Percentiles rank a stretch among this genome's conserved stretches.
These are phyloP conservation scores for Fusarium nisikadoi DNA, from an alignment of 2,329 filamentous ascomycete genomes.

Conservation along the genomic window DNA sequence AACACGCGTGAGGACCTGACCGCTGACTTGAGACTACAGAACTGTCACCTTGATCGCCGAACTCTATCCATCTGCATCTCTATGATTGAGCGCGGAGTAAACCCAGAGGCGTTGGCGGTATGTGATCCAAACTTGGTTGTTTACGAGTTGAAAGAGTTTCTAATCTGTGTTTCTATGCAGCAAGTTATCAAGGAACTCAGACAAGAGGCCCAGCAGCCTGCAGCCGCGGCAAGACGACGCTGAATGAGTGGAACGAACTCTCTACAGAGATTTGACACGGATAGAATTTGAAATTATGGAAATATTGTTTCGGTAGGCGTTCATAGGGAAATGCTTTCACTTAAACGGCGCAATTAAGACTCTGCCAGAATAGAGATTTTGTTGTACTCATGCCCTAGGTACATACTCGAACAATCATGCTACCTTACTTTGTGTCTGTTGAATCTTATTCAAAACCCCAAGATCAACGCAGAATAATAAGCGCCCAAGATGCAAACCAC, in stretches of 20 bases:
- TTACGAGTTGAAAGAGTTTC: background rate
- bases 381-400: constrained; percentile 1
- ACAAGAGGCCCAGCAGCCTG: constrained; percentile 62
- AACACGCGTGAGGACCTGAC: background rate
- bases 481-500: constrained; percentile 31
- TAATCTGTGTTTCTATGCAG: constrained; percentile 47
- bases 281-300: background rate
- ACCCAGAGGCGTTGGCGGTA: constrained; percentile 94
- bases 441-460: constrained; percentile 2
- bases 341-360: background rate
- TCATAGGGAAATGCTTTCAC: constrained; percentile 16
- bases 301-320: constrained; percentile 18
- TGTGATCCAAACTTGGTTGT: constrained; percentile 45
- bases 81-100: constrained; percentile 96
- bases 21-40: constrained; percentile 63
- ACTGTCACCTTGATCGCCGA: constrained; percentile 90
- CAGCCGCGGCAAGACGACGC: constrained; percentile 45
- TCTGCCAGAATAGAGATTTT: constrained; percentile 17
- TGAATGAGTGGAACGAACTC: constrained; percentile 21
- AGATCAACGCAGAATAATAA: constrained; percentile 9
- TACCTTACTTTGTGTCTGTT: constrained; percentile 4
- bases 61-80: constrained; percentile 95
- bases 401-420: constrained; percentile 19
- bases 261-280: background rate
- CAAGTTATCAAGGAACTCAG: constrained; percentile 70